Conservation (phyloP, 305 asterid species). For the Fraxinus latifolia region DNA sequence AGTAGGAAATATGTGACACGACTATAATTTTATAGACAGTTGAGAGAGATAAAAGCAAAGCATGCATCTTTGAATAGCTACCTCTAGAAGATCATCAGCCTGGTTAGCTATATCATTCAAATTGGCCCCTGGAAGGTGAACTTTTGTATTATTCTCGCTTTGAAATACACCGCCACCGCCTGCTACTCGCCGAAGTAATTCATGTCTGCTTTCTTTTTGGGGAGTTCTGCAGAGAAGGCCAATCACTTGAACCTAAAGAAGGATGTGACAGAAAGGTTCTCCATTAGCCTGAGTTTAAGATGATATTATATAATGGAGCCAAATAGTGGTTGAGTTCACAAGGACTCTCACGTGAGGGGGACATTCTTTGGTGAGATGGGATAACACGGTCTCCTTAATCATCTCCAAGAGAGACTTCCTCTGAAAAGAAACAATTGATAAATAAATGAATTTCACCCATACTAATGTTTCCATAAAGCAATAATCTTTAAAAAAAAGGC, state of each 20-base stretch:
- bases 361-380: constrained; percentile 91
- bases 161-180: constrained; percentile 92
- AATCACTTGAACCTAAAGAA: constrained; percentile 81
- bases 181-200: constrained; percentile 89
- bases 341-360: constrained; percentile 70
- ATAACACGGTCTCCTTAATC: constrained; percentile 88
- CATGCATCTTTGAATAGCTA: constrained; percentile 29
- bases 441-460: constrained; percentile 18
- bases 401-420: constrained; percentile 90
- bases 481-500: constrained; percentile 3
- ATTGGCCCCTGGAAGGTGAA: constrained; percentile 97
- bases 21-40: neutral
- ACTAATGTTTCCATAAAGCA: constrained; percentile 17
- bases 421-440: constrained; percentile 44
- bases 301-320: neutral
- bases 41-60: constrained; percentile 12
- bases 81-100: constrained; percentile 97
- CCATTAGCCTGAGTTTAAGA: constrained; percentile 21
- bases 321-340: constrained; percentile 14
- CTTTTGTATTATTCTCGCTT: constrained; percentile 68
- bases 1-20: constrained; percentile 2
- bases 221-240: constrained; percentile 97
- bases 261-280: constrained; percentile 14
- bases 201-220: constrained; percentile 81
- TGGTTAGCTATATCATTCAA: constrained; percentile 88